These are phyloP conservation scores for Herpetomonas samuelpessoai DNA, from an alignment of 208 protist genomes.

Conservation along the genomic window DNA sequence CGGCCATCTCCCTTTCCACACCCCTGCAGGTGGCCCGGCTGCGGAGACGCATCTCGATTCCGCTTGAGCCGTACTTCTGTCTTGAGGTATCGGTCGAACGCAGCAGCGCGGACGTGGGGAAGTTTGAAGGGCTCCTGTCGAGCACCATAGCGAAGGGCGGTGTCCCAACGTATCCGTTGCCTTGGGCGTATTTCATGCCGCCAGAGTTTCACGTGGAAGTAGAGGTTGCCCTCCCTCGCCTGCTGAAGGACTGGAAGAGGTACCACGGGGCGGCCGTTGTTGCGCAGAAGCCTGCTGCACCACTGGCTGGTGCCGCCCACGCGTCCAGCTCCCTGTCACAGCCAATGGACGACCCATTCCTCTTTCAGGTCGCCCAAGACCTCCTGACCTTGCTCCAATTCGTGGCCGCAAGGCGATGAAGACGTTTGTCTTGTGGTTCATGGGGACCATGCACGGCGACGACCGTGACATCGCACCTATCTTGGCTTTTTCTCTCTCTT, in stretches of 20 bases:
- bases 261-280: slow-evolving; percentile 17
- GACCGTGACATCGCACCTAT: background rate
- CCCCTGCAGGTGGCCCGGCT: background rate
- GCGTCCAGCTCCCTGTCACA: background rate
- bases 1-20: background rate
- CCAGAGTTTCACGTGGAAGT: slow-evolving; percentile 46
- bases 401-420: slow-evolving; percentile 21
- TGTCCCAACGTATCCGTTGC: too few species aligned
- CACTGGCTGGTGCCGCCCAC: background rate
- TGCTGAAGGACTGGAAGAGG: slow-evolving; percentile 42
- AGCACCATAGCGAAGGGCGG: too few species aligned
- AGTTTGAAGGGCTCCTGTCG: background rate
- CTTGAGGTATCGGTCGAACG: slow-evolving; percentile 7
- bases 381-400: slow-evolving; percentile 55
- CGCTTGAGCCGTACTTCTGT: background rate
- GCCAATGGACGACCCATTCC: slow-evolving; percentile 22
- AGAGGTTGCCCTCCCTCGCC: slow-evolving; percentile 44
- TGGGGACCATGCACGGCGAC: too few species aligned
- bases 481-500: too few species aligned
- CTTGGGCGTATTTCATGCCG: too few species aligned
- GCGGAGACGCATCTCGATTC: background rate
- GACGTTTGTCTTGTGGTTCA: slow-evolving; percentile 2
- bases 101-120: background rate
- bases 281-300: background rate
- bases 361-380: slow-evolving; percentile 46